phyloP scores from a whole-genome alignment of 2,329 filamentous ascomycete species.

The Fusarium begoniae region DNA sequence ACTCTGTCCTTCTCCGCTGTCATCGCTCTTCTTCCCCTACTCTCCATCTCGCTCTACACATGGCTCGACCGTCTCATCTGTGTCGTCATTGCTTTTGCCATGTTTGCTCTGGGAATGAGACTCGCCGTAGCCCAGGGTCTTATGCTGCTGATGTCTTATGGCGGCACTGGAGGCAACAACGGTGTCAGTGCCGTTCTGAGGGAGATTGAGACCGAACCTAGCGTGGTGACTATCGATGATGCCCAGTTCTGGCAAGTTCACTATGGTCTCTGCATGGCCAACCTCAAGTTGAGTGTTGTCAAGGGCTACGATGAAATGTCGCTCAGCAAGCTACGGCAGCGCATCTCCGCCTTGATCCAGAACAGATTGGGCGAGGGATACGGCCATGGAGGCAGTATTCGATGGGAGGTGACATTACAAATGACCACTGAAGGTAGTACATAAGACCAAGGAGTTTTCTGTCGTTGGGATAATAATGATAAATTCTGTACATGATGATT shows the following conservation, averaged over 20 bases:
- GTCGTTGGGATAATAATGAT: not conserved
- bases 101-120: constrained; percentile 87
- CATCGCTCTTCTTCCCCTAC: constrained; percentile 81
- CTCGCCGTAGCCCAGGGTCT: constrained; percentile 87
- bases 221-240: constrained; percentile 82
- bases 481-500: not conserved
- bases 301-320: constrained; percentile 74
- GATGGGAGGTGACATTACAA: constrained; percentile 95
- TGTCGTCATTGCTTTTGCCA: constrained; percentile 81
- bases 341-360: constrained; percentile 80
- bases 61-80: constrained; percentile 88
- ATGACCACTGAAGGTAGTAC: constrained; percentile 58
- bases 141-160: constrained; percentile 95
- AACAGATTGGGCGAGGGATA: constrained; percentile 90
- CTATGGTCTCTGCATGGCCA: constrained; percentile 96
- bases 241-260: constrained; percentile 99
- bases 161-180: constrained; percentile 49
- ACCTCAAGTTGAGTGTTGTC: constrained; percentile 79
- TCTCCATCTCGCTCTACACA: constrained; percentile 81
- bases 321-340: constrained; percentile 76
- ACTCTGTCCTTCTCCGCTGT: constrained; percentile 87
- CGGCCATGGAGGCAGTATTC: constrained; percentile 78
- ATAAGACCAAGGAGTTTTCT: constrained; percentile 8
- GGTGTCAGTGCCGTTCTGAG: constrained; percentile 78
- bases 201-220: constrained; percentile 84